These are phyloP conservation scores for Pleurotus eryngii DNA, from an alignment of 768 basidiomycete species.

Conservation along the genomic window DNA sequence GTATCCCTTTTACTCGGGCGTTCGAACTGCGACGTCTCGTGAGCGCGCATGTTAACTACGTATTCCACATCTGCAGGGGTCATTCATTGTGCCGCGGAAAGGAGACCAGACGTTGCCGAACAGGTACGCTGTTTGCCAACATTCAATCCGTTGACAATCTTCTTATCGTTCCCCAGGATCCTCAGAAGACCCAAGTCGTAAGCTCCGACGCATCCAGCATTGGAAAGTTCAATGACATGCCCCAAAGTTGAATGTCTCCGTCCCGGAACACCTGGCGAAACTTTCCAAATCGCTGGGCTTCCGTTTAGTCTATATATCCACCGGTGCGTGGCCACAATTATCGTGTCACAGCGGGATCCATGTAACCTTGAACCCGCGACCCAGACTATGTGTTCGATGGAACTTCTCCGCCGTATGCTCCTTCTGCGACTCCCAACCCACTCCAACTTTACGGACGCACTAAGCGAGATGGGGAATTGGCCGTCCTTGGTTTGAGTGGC, in stretches of 20 bases:
- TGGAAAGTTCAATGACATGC: background rate
- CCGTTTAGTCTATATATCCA: slow-evolving; percentile 88
- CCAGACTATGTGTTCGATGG: slow-evolving; percentile 96
- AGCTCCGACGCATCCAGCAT: slow-evolving; percentile 12
- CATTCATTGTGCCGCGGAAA: slow-evolving; percentile 93
- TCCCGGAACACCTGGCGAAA: slow-evolving; percentile 68
- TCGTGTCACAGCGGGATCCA: no score
- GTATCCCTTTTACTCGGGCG: slow-evolving; percentile 2
- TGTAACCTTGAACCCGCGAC: no score
- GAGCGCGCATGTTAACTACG: background rate
- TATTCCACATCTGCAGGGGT: slow-evolving; percentile 50
- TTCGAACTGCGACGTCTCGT: background rate
- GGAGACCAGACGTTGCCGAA: slow-evolving; percentile 90
- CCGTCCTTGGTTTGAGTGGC: slow-evolving; percentile 57
- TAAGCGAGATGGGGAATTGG: slow-evolving; percentile 85
- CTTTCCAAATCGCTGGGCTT: slow-evolving; percentile 61
- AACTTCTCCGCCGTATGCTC: slow-evolving; percentile 84
- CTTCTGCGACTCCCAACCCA: slow-evolving; percentile 72
- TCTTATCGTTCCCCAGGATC: slow-evolving; percentile 44
- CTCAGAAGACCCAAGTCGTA: slow-evolving; percentile 63
- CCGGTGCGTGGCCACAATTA: slow-evolving; percentile 38
- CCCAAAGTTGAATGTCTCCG: slow-evolving; percentile 74
- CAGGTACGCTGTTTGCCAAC: slow-evolving; percentile 45
- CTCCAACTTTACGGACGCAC: slow-evolving; percentile 85
- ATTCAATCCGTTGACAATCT: no score